Evolutionary conservation across 83 land plant genomes (phyloP).

Genomic region (Thuja plicata): DNA sequence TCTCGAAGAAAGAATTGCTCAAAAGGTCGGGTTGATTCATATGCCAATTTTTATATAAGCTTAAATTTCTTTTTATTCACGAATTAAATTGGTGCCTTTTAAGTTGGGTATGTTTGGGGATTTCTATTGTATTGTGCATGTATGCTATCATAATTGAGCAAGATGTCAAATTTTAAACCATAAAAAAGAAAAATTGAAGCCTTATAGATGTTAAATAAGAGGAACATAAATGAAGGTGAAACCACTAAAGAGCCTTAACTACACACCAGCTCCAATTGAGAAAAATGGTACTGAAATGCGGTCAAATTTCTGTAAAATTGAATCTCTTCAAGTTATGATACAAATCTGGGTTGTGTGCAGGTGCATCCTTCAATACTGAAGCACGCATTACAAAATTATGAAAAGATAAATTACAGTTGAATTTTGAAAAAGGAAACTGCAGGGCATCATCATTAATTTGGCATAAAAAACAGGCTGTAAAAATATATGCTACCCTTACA

Average conservation of each 20-base stretch:
- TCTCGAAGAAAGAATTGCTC: conserved; percentile 46
- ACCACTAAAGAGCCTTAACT: neutral
- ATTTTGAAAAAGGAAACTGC: neutral
- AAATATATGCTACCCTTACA: neutral
- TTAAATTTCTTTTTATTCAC: neutral
- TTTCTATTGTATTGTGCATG: neutral
- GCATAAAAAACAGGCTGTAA: neutral
- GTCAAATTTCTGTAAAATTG: neutral
- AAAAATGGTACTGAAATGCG: neutral
- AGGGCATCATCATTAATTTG: neutral
- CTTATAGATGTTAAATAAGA: neutral
- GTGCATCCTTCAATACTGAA: neutral
- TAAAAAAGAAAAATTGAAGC: neutral
- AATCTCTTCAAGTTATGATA: neutral
- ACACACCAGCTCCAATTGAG: neutral
- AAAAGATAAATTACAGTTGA: neutral
- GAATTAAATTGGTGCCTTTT: neutral
- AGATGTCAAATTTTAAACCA: neutral
- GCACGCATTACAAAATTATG: neutral
- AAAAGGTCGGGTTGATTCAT: conserved; percentile 15
- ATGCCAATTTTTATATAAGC: neutral
- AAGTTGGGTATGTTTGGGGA: neutral
- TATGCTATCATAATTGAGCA: neutral
- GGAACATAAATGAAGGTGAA: neutral
- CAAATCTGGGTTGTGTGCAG: neutral